Conservation (phyloP, 768 basidiomycete species). For the Lentinula sp. region DNA sequence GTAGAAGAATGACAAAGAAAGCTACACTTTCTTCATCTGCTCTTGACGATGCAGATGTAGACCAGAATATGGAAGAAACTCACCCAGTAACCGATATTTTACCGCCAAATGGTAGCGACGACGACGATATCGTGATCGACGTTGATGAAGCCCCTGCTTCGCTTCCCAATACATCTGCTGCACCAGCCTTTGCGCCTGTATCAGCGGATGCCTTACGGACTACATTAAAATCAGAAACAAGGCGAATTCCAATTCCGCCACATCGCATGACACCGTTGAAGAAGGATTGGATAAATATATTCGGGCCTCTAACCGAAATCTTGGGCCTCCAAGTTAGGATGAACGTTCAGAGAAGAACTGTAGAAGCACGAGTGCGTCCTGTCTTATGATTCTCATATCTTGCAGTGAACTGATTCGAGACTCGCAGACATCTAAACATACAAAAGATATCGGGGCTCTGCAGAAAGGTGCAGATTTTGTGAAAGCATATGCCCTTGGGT, state of each 20-base stretch:
- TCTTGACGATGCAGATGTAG: slow-evolving; percentile 18
- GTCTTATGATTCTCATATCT: not conserved
- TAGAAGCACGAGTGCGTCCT: slow-evolving; percentile 82
- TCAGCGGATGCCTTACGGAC: slow-evolving; percentile 50
- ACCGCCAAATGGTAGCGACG: slow-evolving; percentile 26
- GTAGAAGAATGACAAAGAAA: slow-evolving; percentile 39
- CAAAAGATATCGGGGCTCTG: slow-evolving; percentile 86
- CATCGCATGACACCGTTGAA: slow-evolving; percentile 97
- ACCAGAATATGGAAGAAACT: slow-evolving; percentile 22
- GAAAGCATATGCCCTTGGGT: slow-evolving; percentile 90
- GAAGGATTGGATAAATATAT: slow-evolving; percentile 93
- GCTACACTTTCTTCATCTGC: slow-evolving; percentile 11
- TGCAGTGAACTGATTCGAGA: not conserved
- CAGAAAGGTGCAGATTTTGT: slow-evolving; percentile 98
- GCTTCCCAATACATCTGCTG: slow-evolving; percentile 38
- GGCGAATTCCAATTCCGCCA: slow-evolving; percentile 88
- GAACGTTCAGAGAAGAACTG: slow-evolving; percentile 85
- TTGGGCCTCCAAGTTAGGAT: slow-evolving; percentile 93
- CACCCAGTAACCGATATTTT: slow-evolving; percentile 12
- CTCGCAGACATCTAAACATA: slow-evolving; percentile 84
- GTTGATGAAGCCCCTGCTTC: slow-evolving; percentile 32
- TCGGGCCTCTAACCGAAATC: slow-evolving; percentile 93
- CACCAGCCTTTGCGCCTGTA: slow-evolving; percentile 67
- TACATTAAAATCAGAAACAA: slow-evolving; percentile 72
- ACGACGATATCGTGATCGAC: slow-evolving; percentile 63